Conservation (phyloP, 176 grass and related monocot species). For the Eleusine indica region DNA sequence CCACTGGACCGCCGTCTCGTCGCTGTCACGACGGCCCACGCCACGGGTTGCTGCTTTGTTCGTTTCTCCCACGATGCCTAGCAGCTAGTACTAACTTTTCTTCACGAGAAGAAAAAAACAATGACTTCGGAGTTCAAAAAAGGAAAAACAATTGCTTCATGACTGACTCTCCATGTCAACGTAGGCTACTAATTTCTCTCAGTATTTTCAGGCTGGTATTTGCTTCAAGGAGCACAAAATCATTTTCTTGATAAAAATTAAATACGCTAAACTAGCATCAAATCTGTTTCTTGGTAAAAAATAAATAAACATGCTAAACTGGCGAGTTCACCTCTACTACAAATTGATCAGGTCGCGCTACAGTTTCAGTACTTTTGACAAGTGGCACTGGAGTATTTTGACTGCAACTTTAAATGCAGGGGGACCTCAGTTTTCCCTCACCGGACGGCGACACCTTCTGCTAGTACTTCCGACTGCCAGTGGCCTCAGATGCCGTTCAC, state of each 20-base stretch:
- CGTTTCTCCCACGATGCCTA: slow-evolving; percentile 5
- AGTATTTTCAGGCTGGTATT: no score
- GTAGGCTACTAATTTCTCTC: no score
- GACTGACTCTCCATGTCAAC: no score
- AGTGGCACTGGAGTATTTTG: not conserved
- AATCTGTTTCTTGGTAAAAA: no score
- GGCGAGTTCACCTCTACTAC: no score
- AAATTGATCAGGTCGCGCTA: not conserved
- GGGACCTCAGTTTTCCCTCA: not conserved
- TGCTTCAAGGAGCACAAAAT: no score
- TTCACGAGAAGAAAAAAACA: not conserved
- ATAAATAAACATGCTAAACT: no score
- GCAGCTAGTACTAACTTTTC: not conserved
- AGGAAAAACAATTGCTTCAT: no score
- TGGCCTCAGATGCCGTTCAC: slow-evolving; percentile 3
- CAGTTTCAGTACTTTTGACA: not conserved
- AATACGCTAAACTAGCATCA: no score
- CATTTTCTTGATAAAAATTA: no score
- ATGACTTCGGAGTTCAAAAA: not conserved
- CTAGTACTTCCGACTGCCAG: not conserved
- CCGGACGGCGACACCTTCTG: not conserved
- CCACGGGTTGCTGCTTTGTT: not conserved
- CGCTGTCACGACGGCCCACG: slow-evolving; percentile 8
- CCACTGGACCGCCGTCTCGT: slow-evolving; percentile 30
- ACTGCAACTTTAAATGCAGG: not conserved